phyloP scores from a whole-genome alignment of 371 early-diverging fungal genomes.

The Rhizomucor miehei region DNA sequence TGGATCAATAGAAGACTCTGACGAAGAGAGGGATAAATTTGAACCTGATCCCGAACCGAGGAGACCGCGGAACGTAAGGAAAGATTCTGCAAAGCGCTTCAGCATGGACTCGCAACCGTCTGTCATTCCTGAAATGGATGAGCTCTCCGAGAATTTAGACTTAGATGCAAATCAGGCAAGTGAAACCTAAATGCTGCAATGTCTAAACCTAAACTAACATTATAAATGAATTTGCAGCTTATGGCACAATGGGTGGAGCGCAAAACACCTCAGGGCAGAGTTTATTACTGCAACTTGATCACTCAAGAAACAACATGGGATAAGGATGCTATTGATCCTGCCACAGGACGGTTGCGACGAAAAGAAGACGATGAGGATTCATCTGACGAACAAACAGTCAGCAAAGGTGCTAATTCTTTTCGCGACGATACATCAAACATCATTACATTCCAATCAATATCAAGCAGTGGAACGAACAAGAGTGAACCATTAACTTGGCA shows the following conservation, averaged over 20 bases:
- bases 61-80: too few relatives aligned
- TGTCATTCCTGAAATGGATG: too few relatives aligned
- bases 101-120: neutral
- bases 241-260: slow-evolving; percentile 60
- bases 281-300: slow-evolving; percentile 71
- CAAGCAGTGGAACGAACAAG: slow-evolving; percentile 7
- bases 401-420: neutral
- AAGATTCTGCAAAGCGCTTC: neutral
- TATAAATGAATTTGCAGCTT: slow-evolving; percentile 12
- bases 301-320: slow-evolving; percentile 76
- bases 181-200: neutral
- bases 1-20: slow-evolving; percentile 9
- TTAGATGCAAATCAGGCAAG: slow-evolving; percentile 9
- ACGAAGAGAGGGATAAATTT: slow-evolving; percentile 8
- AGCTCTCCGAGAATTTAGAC: neutral
- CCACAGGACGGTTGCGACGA: slow-evolving; percentile 8
- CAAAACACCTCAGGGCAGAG: slow-evolving; percentile 53
- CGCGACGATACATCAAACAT: slow-evolving; percentile 8
- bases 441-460: neutral
- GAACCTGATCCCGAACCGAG: neutral
- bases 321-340: slow-evolving; percentile 15
- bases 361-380: neutral
- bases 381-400: neutral
- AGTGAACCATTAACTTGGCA: slow-evolving; percentile 48
- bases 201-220: neutral